Percentiles rank a stretch among this genome's conserved stretches.
phyloP scores from a whole-genome alignment of 257 asterid species.

The Petunia secreta region DNA sequence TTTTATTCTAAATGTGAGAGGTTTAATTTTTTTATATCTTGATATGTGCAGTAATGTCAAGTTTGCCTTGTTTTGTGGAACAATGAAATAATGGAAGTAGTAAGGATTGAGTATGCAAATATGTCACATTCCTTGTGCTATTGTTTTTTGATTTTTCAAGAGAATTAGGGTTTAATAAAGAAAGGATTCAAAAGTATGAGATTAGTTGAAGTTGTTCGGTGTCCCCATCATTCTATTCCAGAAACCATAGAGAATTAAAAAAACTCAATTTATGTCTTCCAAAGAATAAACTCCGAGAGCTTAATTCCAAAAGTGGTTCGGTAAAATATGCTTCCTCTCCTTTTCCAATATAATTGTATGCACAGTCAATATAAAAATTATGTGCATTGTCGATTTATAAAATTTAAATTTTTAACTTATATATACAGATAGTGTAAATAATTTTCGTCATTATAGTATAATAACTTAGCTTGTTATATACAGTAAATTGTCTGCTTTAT shows the following conservation, averaged over 20 bases:
- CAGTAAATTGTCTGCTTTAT: too few species aligned
- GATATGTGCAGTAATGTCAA: neutral
- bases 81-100: neutral
- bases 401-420: too few species aligned
- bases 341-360: too few species aligned
- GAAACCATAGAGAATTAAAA: constrained; percentile 27
- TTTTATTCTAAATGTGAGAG: neutral
- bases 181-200: constrained; percentile 16
- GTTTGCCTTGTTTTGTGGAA: neutral
- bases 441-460: too few species aligned
- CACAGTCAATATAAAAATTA: too few species aligned
- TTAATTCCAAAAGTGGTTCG: constrained; percentile 41
- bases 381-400: too few species aligned
- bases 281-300: constrained; percentile 34
- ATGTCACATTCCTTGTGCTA: neutral
- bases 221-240: constrained; percentile 22
- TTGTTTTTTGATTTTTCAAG: neutral
- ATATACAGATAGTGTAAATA: too few species aligned
- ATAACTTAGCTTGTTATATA: too few species aligned
- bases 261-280: constrained; percentile 30
- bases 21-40: too few species aligned
- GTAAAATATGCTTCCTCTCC: constrained; percentile 21
- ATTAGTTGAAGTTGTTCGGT: constrained; percentile 29
- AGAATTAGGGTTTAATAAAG: neutral
- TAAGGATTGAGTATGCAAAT: neutral